These are phyloP conservation scores for Triticum dicoccoides DNA, from an alignment of 176 grass and related monocot genomes.

Conservation along the genomic window DNA sequence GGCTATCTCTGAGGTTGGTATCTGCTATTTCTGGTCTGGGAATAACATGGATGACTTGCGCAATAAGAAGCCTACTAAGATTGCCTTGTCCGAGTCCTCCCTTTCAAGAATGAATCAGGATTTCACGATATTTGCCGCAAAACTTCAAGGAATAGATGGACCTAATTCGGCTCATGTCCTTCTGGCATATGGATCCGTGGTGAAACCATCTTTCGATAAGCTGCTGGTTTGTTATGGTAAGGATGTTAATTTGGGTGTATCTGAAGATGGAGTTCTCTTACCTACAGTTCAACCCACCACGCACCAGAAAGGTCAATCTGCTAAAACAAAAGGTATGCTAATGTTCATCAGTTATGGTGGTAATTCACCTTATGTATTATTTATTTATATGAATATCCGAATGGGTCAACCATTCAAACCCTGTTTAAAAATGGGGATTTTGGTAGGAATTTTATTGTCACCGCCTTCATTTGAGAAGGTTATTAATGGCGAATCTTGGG, in stretches of 20 bases:
- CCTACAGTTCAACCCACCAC: constrained; percentile 36
- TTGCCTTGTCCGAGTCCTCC: constrained; percentile 46
- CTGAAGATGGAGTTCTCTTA: constrained; percentile 76
- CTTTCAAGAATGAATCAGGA: constrained; percentile 43
- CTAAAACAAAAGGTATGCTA: constrained; percentile 57
- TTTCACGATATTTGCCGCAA: constrained; percentile 68
- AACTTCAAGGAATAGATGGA: constrained; percentile 60
- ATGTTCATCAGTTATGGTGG: background rate
- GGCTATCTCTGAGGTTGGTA: constrained; percentile 80
- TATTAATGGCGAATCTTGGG: background rate
- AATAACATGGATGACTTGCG: constrained; percentile 51
- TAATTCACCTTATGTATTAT: background rate
- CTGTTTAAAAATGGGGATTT: background rate
- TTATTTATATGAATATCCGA: background rate
- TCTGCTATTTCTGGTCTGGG: constrained; percentile 89
- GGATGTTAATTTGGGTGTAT: constrained; percentile 65
- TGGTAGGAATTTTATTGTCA: background rate
- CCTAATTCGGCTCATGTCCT: constrained; percentile 65
- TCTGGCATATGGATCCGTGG: constrained; percentile 78
- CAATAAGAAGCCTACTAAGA: constrained; percentile 74
- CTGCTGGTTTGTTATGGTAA: constrained; percentile 61
- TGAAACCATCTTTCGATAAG: constrained; percentile 89
- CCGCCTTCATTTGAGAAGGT: background rate
- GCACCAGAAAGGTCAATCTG: constrained; percentile 50
- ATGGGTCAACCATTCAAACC: background rate